Evolutionary conservation across 2,329 filamentous ascomycete species (phyloP), one percentile per base, ranked within the genome.

Genomic region (Talaromyces amestolkiae): DNA sequence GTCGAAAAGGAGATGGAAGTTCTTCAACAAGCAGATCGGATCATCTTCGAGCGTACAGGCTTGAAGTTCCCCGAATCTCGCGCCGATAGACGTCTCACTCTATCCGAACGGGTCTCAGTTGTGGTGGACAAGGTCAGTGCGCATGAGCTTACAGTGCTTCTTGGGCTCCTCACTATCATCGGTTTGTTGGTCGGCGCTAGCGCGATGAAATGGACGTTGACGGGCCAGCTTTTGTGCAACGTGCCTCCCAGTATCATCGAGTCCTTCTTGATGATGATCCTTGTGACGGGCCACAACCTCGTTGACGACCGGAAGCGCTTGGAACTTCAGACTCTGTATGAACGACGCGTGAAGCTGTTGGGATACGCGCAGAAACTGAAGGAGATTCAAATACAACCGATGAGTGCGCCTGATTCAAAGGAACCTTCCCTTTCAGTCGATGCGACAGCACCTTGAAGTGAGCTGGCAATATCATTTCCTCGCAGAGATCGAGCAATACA

Each of bases 171-270:
- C 1, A n/a, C 70, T 9, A 74, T 74, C 17, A 58, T 74, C 43
- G 74, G 72, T 3, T 69, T 76, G 7, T 22, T 78, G 2, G 58
- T 70, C 41, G 70, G 69, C 8, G 71, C 75, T 0, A 75, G 72
- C 45, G 71, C 69, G 1, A 72, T 76, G 73, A 37, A 66, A 4
- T 77, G 75, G 76, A 76, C 66, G 31, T 63, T 71, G 13, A 77
- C 74, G 0, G 75, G 75, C 6, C 76, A 78, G 54, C 67, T 77
- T 22, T 68, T 77, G 15, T 77, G 70, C 47, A 78, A 78, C 65
- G 71, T 77, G 5, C 75, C 75, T 3, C 75, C 76, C 13, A 78
- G 75, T 62, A 72, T 78, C 22, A 72, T 78, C 45, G 76, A 77
- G 63, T 71, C 72, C 0, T 78, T 76, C 69, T 70, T 77, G 60